These are phyloP conservation scores for Hypoxylon rickii DNA, from an alignment of 495 filamentous ascomycete genomes.

Conservation along the genomic window DNA sequence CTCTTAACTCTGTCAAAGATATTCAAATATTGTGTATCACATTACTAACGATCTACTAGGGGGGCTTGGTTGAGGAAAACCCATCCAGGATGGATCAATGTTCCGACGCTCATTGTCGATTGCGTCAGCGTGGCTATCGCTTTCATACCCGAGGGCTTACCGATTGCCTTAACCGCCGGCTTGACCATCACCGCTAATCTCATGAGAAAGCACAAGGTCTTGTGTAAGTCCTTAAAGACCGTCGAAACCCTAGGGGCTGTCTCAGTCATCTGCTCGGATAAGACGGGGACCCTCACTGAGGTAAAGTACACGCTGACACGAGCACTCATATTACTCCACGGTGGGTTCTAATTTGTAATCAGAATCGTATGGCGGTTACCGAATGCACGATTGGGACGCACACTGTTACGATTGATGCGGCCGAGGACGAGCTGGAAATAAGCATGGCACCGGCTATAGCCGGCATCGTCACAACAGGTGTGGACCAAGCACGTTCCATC, in stretches of 20 bases:
- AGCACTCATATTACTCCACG: not conserved
- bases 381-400: conserved; percentile 54
- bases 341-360: not conserved
- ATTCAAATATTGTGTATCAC: too few species aligned
- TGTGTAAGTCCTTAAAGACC: conserved; percentile 69
- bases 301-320: conserved; percentile 34
- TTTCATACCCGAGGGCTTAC: conserved; percentile 74
- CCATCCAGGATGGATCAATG: conserved; percentile 68
- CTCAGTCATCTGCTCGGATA: conserved; percentile 70
- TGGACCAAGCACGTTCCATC: conserved; percentile 56
- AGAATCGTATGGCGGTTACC: conserved; percentile 66
- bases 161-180: conserved; percentile 66
- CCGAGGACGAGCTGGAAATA: conserved; percentile 45
- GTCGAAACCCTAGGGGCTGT: conserved; percentile 73
- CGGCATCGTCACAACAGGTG: conserved; percentile 41
- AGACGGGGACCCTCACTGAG: conserved; percentile 70
- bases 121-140: conserved; percentile 72
- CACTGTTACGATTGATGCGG: conserved; percentile 44
- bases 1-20: not conserved
- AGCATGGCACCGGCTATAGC: conserved; percentile 34
- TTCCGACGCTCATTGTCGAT: conserved; percentile 67
- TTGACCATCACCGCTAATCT: conserved; percentile 61
- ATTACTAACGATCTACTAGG: conserved; percentile 47
- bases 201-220: conserved; percentile 66
- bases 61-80: conserved; percentile 63